A percentile compares a stretch with the other conserved stretches of the same genome.
Evolutionary conservation across 2,329 filamentous ascomycete genomes (phyloP).

Genomic region (Botrytis cinerea): DNA sequence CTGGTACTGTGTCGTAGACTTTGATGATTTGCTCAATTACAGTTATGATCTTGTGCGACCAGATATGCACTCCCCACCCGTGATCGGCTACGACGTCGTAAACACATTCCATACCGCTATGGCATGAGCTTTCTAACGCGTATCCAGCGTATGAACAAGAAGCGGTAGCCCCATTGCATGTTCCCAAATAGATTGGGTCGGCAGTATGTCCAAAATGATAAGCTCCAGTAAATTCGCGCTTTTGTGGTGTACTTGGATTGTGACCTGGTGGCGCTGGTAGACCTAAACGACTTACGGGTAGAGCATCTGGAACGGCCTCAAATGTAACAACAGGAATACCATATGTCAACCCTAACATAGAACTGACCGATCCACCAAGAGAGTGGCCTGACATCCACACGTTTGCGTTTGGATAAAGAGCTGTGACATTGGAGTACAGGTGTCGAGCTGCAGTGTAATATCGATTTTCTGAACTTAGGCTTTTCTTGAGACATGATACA

Average conservation of each 20-base stretch:
- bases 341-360: slow-evolving; percentile 88
- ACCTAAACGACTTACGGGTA: slow-evolving; percentile 81
- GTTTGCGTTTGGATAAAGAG: slow-evolving; percentile 79
- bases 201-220: slow-evolving; percentile 96
- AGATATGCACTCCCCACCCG: slow-evolving; percentile 88
- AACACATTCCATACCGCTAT: slow-evolving; percentile 82
- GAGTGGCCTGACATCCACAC: slow-evolving; percentile 94
- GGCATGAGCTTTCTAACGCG: slow-evolving; percentile 89
- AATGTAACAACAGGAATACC: slow-evolving; percentile 90
- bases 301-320: slow-evolving; percentile 86
- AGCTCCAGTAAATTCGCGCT: slow-evolving; percentile 70
- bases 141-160: slow-evolving; percentile 91
- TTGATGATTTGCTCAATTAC: slow-evolving; percentile 87
- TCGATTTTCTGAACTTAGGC: slow-evolving; percentile 77
- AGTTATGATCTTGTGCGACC: slow-evolving; percentile 84
- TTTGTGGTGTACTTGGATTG: slow-evolving; percentile 70
- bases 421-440: slow-evolving; percentile 89
- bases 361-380: slow-evolving; percentile 83
- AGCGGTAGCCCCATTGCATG: slow-evolving; percentile 86
- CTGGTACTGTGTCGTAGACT: slow-evolving; percentile 77
- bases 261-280: slow-evolving; percentile 81
- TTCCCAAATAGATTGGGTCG: slow-evolving; percentile 91
- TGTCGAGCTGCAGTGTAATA: slow-evolving; percentile 91
- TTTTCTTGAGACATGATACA: slow-evolving; percentile 79
- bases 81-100: slow-evolving; percentile 93